These are phyloP conservation scores for Tulasnella sp. DNA, from an alignment of 768 basidiomycete genomes.

Conservation along the genomic window DNA sequence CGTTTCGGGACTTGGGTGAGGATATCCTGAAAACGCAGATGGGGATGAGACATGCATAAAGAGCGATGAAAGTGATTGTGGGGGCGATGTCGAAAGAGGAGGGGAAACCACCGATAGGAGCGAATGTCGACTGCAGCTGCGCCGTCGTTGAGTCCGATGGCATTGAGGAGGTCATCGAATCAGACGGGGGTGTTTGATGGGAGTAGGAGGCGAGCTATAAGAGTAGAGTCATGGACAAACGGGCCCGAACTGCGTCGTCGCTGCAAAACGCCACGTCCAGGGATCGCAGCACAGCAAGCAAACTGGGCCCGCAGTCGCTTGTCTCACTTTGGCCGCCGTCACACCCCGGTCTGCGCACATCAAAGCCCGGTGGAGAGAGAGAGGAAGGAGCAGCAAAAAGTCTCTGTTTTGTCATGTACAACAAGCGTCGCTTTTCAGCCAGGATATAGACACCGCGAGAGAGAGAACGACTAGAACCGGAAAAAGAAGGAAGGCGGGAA, in stretches of 20 bases:
- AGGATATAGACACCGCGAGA: background rate
- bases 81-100: constrained; percentile 7
- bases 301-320: background rate
- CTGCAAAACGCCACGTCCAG: background rate
- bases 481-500: background rate
- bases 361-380: background rate
- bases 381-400: background rate
- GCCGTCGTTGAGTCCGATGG: background rate
- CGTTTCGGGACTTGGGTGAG: background rate
- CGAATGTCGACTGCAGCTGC: background rate
- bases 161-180: background rate
- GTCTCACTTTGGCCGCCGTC: background rate
- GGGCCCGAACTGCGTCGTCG: background rate
- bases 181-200: background rate
- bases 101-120: constrained; percentile 16
- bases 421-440: background rate
- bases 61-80: constrained; percentile 4
- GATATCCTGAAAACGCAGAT: constrained; percentile 5
- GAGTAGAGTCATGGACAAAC: background rate
- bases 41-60: constrained; percentile 2
- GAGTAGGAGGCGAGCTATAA: background rate
- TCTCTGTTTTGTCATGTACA: background rate
- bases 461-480: background rate
- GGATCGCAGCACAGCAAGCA: background rate
- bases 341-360: background rate